Percentiles rank a stretch among this genome's conserved stretches.
Conservation (phyloP, 23 red algal species). For the Gracilaria domingensis region DNA sequence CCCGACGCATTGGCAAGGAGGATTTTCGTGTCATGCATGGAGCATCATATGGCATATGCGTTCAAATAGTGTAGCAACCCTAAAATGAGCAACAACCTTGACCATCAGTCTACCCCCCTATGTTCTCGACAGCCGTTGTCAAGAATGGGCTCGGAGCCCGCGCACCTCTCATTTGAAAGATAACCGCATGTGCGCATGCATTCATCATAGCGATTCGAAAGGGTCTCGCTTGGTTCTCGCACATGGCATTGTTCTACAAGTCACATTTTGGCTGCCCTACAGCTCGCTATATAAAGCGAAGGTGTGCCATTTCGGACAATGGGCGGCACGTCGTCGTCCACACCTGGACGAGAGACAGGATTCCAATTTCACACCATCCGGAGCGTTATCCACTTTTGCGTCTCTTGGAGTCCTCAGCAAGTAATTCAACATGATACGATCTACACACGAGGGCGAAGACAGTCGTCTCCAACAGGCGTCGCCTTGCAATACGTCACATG, state of each 20-base stretch:
- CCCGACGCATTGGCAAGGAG: not conserved
- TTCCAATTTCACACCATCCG: too few relatives aligned
- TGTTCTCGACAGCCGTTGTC: not conserved
- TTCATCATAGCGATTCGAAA: not conserved
- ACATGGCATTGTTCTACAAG: too few relatives aligned
- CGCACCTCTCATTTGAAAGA: slow-evolving; percentile 19
- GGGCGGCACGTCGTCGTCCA: too few relatives aligned
- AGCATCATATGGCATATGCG: not conserved
- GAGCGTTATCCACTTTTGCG: not conserved
- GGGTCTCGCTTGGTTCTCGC: too few relatives aligned
- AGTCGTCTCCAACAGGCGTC: not conserved
- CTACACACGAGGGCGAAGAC: not conserved
- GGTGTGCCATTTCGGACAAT: too few relatives aligned
- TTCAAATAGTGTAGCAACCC: not conserved
- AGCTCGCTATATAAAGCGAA: too few relatives aligned
- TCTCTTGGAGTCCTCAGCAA: not conserved
- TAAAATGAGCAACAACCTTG: not conserved
- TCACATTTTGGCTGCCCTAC: too few relatives aligned
- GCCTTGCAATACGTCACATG: not conserved
- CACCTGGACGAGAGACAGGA: too few relatives aligned
- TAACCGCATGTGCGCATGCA: not conserved
- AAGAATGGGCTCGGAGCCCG: not conserved
- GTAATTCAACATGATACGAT: not conserved
- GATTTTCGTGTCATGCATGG: not conserved
- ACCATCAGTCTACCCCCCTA: not conserved